Evolutionary conservation across 2,329 filamentous ascomycete species (phyloP), one percentile per base, ranked within the genome.

Genomic region (Botrytis fragariae): DNA sequence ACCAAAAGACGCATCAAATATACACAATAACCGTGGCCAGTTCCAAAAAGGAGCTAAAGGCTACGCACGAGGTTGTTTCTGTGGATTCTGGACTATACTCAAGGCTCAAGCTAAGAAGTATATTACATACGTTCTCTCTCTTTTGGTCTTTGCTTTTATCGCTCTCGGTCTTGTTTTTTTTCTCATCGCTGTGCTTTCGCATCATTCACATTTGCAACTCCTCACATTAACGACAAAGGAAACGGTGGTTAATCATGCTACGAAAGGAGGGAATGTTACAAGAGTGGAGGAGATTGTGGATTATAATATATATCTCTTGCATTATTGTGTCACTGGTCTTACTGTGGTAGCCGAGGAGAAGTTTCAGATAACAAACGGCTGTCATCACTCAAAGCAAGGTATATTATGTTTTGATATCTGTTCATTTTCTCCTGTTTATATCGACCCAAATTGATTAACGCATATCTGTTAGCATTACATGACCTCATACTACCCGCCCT

Each of bases 321-420:
- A 69, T 32, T 69, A 69, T 8, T 69, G 65, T 57, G 48, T 57
- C n/a, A 42, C 37, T 16, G 65, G 65, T 32, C 65, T 69, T 57
- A 42, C 65, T 39, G 18, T 35, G 18, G 39, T 6, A 25, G 48
- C 48, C 25, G 48, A 57, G 1, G 7, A 69, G n/a, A 37, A 44
- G 18, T 44, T 69, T 16, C 42, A 32, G 4, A 57, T 69, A 20
- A 32, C 10, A 42, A 59, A 69, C 25, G 65, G 65, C 4, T 69
- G 65, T 18, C 48, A 57, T 57, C 18, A 32, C n/a, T 32, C 65
- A 69, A 69, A 16, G 48, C 65, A 69, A 69, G 65, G 65, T 69
- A 69, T 14, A 1, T 57, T 22, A 10, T 44, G 42, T 32, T 32
- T 44, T 22, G 29, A 45, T 44, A 44, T 4, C 29, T 1, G 6